A percentile compares a stretch with the other conserved stretches of the same genome.
Evolutionary conservation across 495 filamentous ascomycete genomes (phyloP).

Genomic region (Aspergillus haitiensis): DNA sequence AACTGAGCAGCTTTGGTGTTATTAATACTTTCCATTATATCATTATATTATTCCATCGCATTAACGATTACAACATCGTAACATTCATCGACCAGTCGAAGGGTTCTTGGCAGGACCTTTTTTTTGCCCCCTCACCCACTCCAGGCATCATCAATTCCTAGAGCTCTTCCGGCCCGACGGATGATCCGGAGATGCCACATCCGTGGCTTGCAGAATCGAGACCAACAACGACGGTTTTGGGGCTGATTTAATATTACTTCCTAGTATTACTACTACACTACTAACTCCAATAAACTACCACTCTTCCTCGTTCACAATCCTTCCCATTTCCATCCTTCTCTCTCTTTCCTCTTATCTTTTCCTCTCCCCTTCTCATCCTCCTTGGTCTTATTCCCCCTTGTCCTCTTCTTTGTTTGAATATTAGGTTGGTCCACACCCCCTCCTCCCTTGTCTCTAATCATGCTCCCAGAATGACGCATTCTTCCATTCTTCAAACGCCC

Average conservation of each 20-base stretch:
- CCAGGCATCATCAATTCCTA: conserved; percentile 16
- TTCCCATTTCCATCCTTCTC: conserved; percentile 4
- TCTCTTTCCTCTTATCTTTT: conserved; percentile 16
- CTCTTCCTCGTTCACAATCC: conserved; percentile 7
- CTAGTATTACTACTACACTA: too few relatives aligned
- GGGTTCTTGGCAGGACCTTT: conserved; percentile 7
- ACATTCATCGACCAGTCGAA: conserved; percentile 7
- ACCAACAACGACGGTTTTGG: conserved; percentile 22
- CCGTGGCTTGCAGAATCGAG: conserved; percentile 29
- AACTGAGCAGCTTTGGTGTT: not conserved
- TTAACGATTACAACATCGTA: conserved; percentile 5
- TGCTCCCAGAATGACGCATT: conserved; percentile 47
- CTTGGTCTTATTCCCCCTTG: not conserved
- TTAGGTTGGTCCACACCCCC: conserved; percentile 16
- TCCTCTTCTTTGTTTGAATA: conserved; percentile 7
- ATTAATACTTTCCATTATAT: not conserved
- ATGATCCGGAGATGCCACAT: conserved; percentile 24
- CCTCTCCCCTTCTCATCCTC: not conserved
- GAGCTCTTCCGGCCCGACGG: conserved; percentile 22
- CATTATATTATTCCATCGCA: not conserved
- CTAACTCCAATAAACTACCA: conserved; percentile 15
- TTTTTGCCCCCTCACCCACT: conserved; percentile 1
- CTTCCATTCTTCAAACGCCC: conserved; percentile 16
- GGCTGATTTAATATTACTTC: conserved; percentile 1
- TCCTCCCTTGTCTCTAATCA: conserved; percentile 9